Percentiles rank a stretch among this genome's conserved stretches.
Evolutionary conservation across 768 basidiomycete species (phyloP).

Genomic region (Chalciporus sphaerocephalus): DNA sequence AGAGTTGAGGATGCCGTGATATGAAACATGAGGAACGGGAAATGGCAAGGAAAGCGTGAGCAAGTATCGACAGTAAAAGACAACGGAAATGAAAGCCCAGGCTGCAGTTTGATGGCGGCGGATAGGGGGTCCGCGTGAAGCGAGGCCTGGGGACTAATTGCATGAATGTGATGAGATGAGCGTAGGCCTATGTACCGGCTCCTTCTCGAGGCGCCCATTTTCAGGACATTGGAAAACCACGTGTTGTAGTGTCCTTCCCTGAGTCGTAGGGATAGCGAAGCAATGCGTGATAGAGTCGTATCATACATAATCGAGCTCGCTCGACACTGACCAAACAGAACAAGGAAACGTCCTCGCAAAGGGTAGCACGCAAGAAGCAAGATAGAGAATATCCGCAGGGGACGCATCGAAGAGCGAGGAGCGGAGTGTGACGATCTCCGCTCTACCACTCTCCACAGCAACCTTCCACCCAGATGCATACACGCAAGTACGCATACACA

Average conservation of each 20-base stretch:
- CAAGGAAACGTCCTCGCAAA: background rate
- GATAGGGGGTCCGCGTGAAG: too few species aligned
- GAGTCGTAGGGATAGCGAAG: background rate
- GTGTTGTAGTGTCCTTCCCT: background rate
- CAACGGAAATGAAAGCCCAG: background rate
- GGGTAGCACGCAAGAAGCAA: background rate
- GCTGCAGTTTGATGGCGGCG: background rate
- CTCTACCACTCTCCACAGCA: constrained; percentile 4
- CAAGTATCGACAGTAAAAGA: constrained; percentile 8
- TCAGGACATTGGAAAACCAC: background rate
- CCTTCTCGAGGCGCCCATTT: background rate
- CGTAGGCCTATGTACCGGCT: background rate
- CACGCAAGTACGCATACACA: background rate
- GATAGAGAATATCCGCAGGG: background rate
- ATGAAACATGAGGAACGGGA: background rate
- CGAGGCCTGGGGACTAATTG: too few species aligned
- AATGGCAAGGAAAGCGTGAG: background rate
- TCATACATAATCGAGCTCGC: background rate
- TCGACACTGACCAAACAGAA: background rate
- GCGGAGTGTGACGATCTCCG: constrained; percentile 4
- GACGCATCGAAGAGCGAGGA: constrained; percentile 11
- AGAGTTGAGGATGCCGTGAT: background rate
- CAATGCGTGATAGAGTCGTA: background rate
- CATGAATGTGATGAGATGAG: background rate
- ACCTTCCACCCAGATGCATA: background rate